Base-by-base conservation (phyloP, 495 filamentous ascomycete species). In the Pyrenula aspistea region DNA sequence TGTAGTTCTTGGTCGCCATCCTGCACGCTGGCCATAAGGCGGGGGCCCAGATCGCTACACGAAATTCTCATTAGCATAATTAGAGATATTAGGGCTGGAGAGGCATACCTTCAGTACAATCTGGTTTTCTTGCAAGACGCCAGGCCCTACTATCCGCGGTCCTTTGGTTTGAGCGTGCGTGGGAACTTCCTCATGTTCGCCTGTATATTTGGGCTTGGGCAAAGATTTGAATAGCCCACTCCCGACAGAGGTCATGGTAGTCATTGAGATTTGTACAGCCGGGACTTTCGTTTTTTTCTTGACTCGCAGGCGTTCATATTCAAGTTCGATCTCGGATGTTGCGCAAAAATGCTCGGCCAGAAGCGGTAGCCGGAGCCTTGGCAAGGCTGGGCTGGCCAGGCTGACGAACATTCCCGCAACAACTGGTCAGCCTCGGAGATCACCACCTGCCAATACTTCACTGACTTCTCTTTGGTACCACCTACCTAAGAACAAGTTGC, bases 131-230 rank as follows among this genome's bases (percentile, higher is more conserved):
- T 94, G 85, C 57, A 92, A 75, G 61, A 87, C 77, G 66, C 80
- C 84, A 53, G 83, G 80, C 60, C 86, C 87, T 49, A 96, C 74
- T 52, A 96, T 84, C 64, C 88, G 81, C 22, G 87, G 84, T 57
- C 88, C 88, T 67, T 81, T 82, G 60, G 88, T 82, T 66, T 87
- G 85, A 22, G 85, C 79, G 65, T 87, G 81, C 55, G 74, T 70
- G 22, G 88, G 85, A 21, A 87, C 69, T 63, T 93, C 85, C 68
- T 94, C 91, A 67, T 90, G 81, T 65, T 94, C 88, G 53, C 86
- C 88, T 15, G 78, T 84, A 66, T 96, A 91, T 68, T 88, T 90
- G 15, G 93, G 94, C 59, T 90, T 92, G 0, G 93, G 93, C 12
- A 98, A 78, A 49, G 86, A 82, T 67, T 84, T 85, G 23, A 91